phyloP scores from a whole-genome alignment of 2,329 filamentous ascomycete species.

The Xylariales sp. region DNA sequence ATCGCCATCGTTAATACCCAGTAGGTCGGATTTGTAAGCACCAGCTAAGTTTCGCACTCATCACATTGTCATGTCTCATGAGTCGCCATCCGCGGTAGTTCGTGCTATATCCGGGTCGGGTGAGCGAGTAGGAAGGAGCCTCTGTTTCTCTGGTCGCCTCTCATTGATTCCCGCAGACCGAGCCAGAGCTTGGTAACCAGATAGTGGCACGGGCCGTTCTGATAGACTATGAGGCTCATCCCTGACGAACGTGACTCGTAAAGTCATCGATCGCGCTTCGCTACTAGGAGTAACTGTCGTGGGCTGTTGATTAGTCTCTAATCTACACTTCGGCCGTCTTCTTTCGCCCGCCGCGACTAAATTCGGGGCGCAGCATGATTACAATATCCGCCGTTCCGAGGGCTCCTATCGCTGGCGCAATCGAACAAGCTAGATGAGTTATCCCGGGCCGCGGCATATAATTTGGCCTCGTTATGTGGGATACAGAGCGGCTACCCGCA shows the following conservation, averaged over 20 bases:
- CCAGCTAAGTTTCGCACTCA: constrained; percentile 16
- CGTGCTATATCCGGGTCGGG: not conserved
- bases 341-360: constrained; percentile 9
- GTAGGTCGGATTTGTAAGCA: not conserved
- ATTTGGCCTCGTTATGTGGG: constrained; percentile 14
- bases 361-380: constrained; percentile 16
- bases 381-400: constrained; percentile 23
- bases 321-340: not conserved
- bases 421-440: constrained; percentile 3
- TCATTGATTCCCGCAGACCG: not conserved
- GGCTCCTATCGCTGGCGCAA: constrained; percentile 13
- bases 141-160: not conserved
- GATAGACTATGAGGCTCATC: constrained; percentile 12
- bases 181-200: not conserved
- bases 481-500: constrained; percentile 14
- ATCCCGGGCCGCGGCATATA: not conserved
- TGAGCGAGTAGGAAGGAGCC: no score
- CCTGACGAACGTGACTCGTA: constrained; percentile 28
- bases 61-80: constrained; percentile 22
- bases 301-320: constrained; percentile 2
- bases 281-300: not conserved
- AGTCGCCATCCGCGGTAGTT: constrained; percentile 1
- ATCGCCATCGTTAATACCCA: constrained; percentile 1
- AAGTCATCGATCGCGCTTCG: constrained; percentile 14
- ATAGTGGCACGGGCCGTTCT: constrained; percentile 28